These are phyloP conservation scores for Rhodotorula sp. DNA, from an alignment of 1,284 basidiomycete genomes.

Conservation along the genomic window DNA sequence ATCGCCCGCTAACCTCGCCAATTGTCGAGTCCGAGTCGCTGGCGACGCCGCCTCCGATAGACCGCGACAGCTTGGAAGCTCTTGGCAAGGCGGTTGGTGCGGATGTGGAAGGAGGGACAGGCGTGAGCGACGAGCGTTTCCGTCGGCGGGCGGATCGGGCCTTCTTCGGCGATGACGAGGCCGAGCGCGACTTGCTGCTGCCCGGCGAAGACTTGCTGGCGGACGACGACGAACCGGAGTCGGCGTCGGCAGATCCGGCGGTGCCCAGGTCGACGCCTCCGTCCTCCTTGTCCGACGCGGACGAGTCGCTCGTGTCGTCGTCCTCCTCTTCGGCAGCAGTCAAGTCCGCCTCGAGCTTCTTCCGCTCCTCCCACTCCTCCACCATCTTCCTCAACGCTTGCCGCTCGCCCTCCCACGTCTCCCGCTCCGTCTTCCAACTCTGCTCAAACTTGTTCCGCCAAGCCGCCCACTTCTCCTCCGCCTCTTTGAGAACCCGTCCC, in stretches of 20 bases:
- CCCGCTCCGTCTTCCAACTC: slow-evolving; percentile 59
- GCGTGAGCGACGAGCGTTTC: slow-evolving; percentile 18
- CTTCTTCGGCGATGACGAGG: slow-evolving; percentile 14
- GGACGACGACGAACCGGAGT: neutral
- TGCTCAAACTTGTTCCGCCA: slow-evolving; percentile 52
- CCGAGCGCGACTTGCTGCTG: slow-evolving; percentile 5
- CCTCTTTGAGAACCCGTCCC: slow-evolving; percentile 48
- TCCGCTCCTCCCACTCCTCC: slow-evolving; percentile 74
- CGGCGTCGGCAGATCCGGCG: neutral
- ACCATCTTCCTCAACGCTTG: slow-evolving; percentile 70
- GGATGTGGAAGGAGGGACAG: neutral
- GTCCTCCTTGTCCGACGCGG: slow-evolving; percentile 1
- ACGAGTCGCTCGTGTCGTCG: slow-evolving; percentile 29
- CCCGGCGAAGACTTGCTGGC: too few species aligned
- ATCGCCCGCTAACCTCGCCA: slow-evolving; percentile 4
- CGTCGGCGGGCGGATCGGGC: slow-evolving; percentile 11
- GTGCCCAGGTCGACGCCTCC: slow-evolving; percentile 27
- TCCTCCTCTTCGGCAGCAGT: slow-evolving; percentile 55
- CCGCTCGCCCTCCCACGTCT: slow-evolving; percentile 78
- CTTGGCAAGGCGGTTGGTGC: neutral
- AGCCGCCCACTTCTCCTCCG: slow-evolving; percentile 71
- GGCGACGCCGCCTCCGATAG: slow-evolving; percentile 2
- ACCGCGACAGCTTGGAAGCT: neutral
- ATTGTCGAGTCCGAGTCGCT: slow-evolving; percentile 38
- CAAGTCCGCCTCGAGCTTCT: slow-evolving; percentile 51